Base-by-base conservation (phyloP, 257 asterid species). In the Schizonepeta tenuifolia region DNA sequence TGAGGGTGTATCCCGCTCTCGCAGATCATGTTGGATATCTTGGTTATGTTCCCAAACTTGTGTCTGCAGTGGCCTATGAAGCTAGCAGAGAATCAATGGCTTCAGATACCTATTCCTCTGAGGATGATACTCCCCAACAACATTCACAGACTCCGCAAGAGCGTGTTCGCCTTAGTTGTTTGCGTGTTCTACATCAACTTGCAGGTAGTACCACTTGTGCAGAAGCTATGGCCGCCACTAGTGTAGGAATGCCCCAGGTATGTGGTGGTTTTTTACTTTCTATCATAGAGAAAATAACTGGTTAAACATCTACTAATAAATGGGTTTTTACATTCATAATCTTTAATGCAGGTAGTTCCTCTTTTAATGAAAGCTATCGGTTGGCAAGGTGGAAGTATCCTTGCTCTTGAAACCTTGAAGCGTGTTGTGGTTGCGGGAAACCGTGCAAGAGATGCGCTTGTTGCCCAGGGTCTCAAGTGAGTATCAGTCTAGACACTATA, bases 191-290 rank as follows among this genome's bases (percentile, higher is more conserved):
- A 56, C 99, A 94, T 86, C 99, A 94, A 79, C 97, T 94, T 77
- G 99, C 99, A 7, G 94, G 93, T 59, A 94, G 99, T 82, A 91
- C 99, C 69, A 91, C 90, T 21, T 94, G 99, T 68, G 99, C 99
- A 7, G 97, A 94, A 89, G 96, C 97, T 78, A 94, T 94, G 99
- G 99, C 99, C 44, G 99, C 99, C 41, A 94, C 97, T 78, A 90
- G 99, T 80, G 97, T 79, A 12, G 99, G 99, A 68, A 88, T 96
- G 65, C 97, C 97, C 67, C 97, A 94, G 91, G 99, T 89, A 78
- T 81, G 76, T 50, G 50, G 67, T 38, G 31, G 22, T 63, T 44
- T 55, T 49, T 40, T 54, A 51, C 49, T 36, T 55, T 66, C n/a
- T 11, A 38, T 33, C 9, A 20, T 64, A 69, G 65, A 44, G 36